Evolutionary conservation across 306 rosid species (phyloP), one percentile per base, ranked within the genome.

Genomic region (Dalbergia cultrata): DNA sequence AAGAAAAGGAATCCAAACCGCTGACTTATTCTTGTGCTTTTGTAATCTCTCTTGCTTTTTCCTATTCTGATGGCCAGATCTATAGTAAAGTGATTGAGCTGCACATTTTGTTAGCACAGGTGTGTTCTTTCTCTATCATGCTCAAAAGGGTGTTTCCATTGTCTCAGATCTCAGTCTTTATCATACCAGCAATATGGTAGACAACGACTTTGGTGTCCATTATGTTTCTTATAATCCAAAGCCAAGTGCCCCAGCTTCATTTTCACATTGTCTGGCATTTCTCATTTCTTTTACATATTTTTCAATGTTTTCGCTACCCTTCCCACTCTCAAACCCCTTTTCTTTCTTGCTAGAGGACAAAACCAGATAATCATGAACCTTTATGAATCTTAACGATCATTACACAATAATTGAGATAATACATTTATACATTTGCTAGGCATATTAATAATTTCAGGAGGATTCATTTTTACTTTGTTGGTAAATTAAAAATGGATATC

Each of bases 11-110:
- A 86, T 91, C 92, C 45, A 39, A 57, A 86, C 66, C 92, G 92
- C 90, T 91, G 97, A 91, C 93, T 85, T 88, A 58, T 64, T 65
- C 34, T 10, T 5, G 41, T 62, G 85, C 86, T 87, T 78, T 83
- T 81, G 52, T 35, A 70, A 67, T 59, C 5, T 69, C 1, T 47
- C 72, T 86, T 83, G 79, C 78, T 81, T 81, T 85, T 73, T 77
- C 72, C 74, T 59, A 59, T 22, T 83, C 17, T 63, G 77, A 78
- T 70, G 79, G 83, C 74, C 69, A 87, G 80, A 79, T 87, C 80
- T 65, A 43, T 59, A 76, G 80, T 82, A 86, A 88, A 89, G 91
- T 70, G 89, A 85, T 58, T 34, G 74, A 64, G 76, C 50, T 57
- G 53, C 82, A 65, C 59, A 76, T 61, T 61, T 41, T 71, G 81